Percentiles rank a stretch among this genome's conserved stretches.
phyloP scores from a whole-genome alignment of 768 basidiomycete species.

The Termitomyces sp. region DNA sequence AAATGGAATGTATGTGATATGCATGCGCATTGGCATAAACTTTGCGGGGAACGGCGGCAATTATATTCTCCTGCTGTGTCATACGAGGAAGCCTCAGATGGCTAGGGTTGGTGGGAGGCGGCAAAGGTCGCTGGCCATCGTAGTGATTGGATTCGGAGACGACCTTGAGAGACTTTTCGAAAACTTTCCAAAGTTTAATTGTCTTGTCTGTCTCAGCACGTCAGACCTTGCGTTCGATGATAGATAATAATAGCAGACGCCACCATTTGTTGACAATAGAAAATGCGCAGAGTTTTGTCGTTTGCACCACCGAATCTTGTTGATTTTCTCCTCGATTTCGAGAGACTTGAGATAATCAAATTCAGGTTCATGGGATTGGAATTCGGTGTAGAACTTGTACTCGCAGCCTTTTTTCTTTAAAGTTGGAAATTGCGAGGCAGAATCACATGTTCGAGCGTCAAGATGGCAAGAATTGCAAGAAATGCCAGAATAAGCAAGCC shows the following conservation, averaged over 20 bases:
- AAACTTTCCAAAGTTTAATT: conserved; percentile 99
- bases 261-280: conserved; percentile 94
- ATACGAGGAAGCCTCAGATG: conserved; percentile 88
- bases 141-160: conserved; percentile 96
- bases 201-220: conserved; percentile 78
- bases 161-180: conserved; percentile 93
- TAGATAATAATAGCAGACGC: conserved; percentile 19
- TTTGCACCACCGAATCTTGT: conserved; percentile 99
- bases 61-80: conserved; percentile 94
- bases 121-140: conserved; percentile 69
- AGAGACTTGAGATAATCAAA: conserved; percentile 99
- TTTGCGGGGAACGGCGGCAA: conserved; percentile 97
- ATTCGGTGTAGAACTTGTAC: conserved; percentile 99
- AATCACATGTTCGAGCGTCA: conserved; percentile 14
- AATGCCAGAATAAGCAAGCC: conserved; percentile 14
- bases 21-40: conserved; percentile 99
- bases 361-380: conserved; percentile 99
- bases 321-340: conserved; percentile 99
- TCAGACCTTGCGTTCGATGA: conserved; percentile 1
- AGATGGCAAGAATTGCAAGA: conserved; percentile 6
- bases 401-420: conserved; percentile 98
- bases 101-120: conserved; percentile 52
- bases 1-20: conserved; percentile 99
- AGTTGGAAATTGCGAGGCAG: conserved; percentile 17
- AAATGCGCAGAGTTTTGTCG: conserved; percentile 98